These are phyloP conservation scores for Boletus austroedulis DNA, from an alignment of 1,284 basidiomycete genomes.

Conservation along the genomic window DNA sequence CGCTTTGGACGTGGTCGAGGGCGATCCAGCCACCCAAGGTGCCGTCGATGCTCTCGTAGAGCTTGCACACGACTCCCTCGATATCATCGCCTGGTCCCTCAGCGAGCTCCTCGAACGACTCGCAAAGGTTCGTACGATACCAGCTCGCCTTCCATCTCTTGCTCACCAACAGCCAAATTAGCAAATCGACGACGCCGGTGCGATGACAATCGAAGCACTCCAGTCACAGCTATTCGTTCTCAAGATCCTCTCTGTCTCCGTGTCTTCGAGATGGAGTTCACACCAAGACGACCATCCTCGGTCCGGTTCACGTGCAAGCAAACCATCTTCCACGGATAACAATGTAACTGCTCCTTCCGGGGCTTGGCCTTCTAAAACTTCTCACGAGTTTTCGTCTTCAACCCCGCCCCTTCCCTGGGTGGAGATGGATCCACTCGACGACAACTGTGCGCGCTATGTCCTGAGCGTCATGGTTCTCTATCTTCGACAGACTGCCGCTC, in stretches of 20 bases:
- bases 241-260: constrained; percentile 75
- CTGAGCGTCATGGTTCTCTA: constrained; percentile 81
- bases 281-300: constrained; percentile 40
- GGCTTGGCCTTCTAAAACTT: constrained; percentile 33
- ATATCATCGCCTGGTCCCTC: constrained; percentile 77
- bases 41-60: constrained; percentile 78
- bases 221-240: constrained; percentile 90
- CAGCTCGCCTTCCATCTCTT: neutral
- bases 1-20: constrained; percentile 69
- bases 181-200: constrained; percentile 52
- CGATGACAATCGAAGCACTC: constrained; percentile 67
- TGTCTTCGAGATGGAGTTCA: constrained; percentile 74
- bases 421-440: constrained; percentile 80
- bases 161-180: constrained; percentile 27
- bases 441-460: constrained; percentile 82
- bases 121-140: constrained; percentile 57
- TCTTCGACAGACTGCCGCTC: constrained; percentile 67
- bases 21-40: constrained; percentile 68
- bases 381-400: constrained; percentile 40
- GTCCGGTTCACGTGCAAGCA: constrained; percentile 44
- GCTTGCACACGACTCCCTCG: constrained; percentile 69
- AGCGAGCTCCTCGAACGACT: constrained; percentile 74
- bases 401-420: constrained; percentile 45
- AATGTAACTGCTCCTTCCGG: constrained; percentile 13
- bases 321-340: constrained; percentile 21